Conservation (phyloP, 768 basidiomycete genomes). For the Podaxis sp. region DNA sequence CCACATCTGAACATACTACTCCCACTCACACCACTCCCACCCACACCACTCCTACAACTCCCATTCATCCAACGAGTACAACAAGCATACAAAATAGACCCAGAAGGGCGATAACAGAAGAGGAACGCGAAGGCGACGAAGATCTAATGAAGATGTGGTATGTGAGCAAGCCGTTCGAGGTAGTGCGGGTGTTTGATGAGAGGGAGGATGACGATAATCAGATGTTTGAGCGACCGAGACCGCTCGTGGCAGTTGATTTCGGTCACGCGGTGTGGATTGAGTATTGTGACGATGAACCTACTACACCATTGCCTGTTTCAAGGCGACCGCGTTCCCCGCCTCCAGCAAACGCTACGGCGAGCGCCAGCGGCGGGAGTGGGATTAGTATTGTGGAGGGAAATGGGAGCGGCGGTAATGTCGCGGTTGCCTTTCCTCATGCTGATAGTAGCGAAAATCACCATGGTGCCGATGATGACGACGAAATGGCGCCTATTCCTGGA, state of each 20-base stretch:
- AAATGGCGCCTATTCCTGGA: not conserved
- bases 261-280: slow-evolving; percentile 87
- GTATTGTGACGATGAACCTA: slow-evolving; percentile 35
- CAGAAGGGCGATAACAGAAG: slow-evolving; percentile 3
- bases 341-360: not conserved
- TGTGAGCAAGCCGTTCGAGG: slow-evolving; percentile 67
- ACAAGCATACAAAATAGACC: not conserved
- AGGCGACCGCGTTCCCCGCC: too few species aligned
- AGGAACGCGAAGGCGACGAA: slow-evolving; percentile 32
- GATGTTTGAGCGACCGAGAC: slow-evolving; percentile 50
- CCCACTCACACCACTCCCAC: not conserved
- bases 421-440: not conserved
- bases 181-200: slow-evolving; percentile 61
- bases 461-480: not conserved
- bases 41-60: too few species aligned
- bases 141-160: slow-evolving; percentile 71
- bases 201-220: slow-evolving; percentile 36
- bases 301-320: too few species aligned
- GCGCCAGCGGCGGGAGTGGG: not conserved
- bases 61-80: not conserved
- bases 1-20: not conserved
- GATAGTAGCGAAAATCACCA: not conserved
- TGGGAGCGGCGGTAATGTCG: not conserved
- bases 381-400: not conserved
- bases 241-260: slow-evolving; percentile 82